Base-by-base conservation (phyloP, 2,329 filamentous ascomycete genomes). In the Microdochium bolleyi region DNA sequence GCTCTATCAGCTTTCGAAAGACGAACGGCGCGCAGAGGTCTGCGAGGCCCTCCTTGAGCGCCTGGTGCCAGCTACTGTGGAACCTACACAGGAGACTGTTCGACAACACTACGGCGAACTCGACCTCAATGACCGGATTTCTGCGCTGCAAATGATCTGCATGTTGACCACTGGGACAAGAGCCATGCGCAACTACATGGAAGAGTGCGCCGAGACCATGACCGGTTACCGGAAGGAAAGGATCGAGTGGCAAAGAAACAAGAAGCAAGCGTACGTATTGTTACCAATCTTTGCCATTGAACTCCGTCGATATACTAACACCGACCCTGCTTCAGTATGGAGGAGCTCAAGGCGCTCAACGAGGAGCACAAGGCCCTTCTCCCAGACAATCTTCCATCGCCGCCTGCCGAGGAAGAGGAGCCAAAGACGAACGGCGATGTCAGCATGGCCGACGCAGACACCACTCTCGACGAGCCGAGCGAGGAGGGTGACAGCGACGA, bases 191-290 rank as follows among this genome's bases (percentile, higher is more conserved):
- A 85, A 83, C 16, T 95, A 95, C 65, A 87, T 99, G 76, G 90
- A 96, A 60, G 87, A 92, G 57, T 95, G 92, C 70, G 90, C 88
- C 58, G 89, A 92, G 64, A 88, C 90, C 52, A 96, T 97, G 92
- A 99, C 94, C 1, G 83, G 85, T 52, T 90, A 95, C 64, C 85
- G 94, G 50, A 99, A 99, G 69, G 88, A 95, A 66, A 96, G 96
- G 73, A 96, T 96, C 56, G 89, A 95, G 58, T 87, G 84, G 70
- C 92, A 97, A 70, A 83, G 91, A 58, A 83, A 88, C 60, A 84
- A 88, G 57, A 85, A 85, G 60, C 77, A 80, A 67, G 73, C 76
- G 80, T 85, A 73, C 69, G 82, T 78, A 50, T 24, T 7, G 46
- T 24, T 50, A 30, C 4, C 41, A 16, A 30, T 19, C 3, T 27